Conservation (phyloP, 305 asterid genomes). For the Fraxinus platypoda region DNA sequence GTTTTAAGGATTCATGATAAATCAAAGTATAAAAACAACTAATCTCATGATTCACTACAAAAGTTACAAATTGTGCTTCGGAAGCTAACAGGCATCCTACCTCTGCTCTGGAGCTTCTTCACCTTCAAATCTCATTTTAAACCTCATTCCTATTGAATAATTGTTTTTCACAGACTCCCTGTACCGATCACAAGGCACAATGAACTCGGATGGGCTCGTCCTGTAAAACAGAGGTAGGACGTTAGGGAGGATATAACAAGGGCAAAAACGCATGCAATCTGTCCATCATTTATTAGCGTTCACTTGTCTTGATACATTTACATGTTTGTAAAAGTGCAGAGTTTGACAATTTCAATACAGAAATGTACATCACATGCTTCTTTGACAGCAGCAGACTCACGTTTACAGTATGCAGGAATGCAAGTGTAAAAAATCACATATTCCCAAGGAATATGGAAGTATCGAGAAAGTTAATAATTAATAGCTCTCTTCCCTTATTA, state of each 20-base stretch:
- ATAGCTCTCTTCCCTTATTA: background rate
- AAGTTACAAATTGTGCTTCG: background rate
- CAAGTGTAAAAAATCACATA: background rate
- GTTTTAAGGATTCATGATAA: background rate
- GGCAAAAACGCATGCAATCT: background rate
- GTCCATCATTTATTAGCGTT: background rate
- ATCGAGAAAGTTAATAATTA: background rate
- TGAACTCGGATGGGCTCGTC: conserved; percentile 90
- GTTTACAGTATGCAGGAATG: conserved; percentile 1
- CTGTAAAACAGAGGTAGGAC: conserved; percentile 38
- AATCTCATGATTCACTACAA: background rate
- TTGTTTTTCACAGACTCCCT: conserved; percentile 71
- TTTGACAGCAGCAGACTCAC: conserved; percentile 4
- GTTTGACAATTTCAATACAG: background rate
- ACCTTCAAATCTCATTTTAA: conserved; percentile 98
- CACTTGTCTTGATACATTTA: background rate
- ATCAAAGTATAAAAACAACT: background rate
- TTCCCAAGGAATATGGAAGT: background rate
- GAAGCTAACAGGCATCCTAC: conserved; percentile 31
- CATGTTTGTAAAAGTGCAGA: background rate
- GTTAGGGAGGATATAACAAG: background rate
- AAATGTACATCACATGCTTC: background rate
- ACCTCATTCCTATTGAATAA: conserved; percentile 89
- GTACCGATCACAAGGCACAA: conserved; percentile 82
- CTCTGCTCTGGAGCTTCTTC: conserved; percentile 99